Percentiles rank a stretch among this genome's conserved stretches.
Evolutionary conservation across 371 early-diverging fungal species (phyloP).

Genomic region (Sporodiniella umbellata): DNA sequence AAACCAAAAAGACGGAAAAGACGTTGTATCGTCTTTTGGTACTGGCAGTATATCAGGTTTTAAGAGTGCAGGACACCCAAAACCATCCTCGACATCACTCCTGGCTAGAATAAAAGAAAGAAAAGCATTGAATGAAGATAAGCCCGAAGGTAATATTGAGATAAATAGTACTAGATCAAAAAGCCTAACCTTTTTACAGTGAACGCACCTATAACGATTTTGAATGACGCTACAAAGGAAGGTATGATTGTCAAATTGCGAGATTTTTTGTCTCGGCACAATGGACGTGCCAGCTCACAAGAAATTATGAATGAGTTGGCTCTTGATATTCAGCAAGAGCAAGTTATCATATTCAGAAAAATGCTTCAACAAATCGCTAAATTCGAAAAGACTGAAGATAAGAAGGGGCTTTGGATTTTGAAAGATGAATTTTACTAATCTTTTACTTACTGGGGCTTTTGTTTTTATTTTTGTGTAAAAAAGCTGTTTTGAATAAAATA

Average conservation of each 20-base stretch:
- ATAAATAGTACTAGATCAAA: not conserved
- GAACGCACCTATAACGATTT: conserved; percentile 9
- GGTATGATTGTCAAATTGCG: conserved; percentile 51
- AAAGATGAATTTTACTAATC: conserved; percentile 48
- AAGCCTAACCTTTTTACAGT: not conserved
- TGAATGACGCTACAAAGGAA: conserved; percentile 29
- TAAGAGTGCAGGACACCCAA: conserved; percentile 11
- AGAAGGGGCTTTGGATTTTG: conserved; percentile 50
- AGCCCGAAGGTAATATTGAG: not conserved
- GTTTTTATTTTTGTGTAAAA: too few species aligned
- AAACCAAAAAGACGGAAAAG: conserved; percentile 21
- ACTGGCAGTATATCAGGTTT: conserved; percentile 41
- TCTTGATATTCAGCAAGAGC: conserved; percentile 42
- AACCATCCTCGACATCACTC: conserved; percentile 28
- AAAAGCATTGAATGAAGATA: conserved; percentile 30
- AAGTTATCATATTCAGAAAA: conserved; percentile 58
- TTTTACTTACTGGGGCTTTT: too few species aligned
- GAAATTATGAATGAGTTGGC: conserved; percentile 52
- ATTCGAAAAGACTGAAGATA: conserved; percentile 36
- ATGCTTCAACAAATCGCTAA: conserved; percentile 66
- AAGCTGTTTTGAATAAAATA: too few species aligned
- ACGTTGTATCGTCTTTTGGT: conserved; percentile 27
- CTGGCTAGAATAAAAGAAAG: conserved; percentile 50
- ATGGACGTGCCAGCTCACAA: conserved; percentile 45
- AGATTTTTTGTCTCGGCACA: conserved; percentile 45